phyloP scores from a whole-genome alignment of 1,139 yeast species.

The Candida gigantensis region DNA sequence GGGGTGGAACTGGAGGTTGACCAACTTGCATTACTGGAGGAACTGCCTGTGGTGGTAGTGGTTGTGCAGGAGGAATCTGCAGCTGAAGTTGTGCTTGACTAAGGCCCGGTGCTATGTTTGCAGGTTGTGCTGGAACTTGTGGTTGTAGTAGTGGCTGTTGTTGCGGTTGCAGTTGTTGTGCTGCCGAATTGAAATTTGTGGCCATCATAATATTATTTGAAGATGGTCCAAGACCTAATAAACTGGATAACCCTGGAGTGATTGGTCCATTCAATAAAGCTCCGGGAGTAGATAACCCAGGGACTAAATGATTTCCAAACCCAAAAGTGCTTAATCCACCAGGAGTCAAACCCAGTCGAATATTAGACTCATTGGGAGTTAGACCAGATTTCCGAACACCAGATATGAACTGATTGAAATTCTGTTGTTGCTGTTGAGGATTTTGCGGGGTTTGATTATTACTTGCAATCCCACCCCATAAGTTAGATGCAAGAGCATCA shows the following conservation, averaged over 20 bases:
- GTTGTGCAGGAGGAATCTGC: no score
- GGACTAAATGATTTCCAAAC: slow-evolving; percentile 30
- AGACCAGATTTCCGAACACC: slow-evolving; percentile 55
- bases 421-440: slow-evolving; percentile 13
- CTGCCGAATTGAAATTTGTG: slow-evolving; percentile 4
- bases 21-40: background rate
- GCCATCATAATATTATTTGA: background rate
- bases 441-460: slow-evolving; percentile 14
- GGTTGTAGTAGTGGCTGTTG: slow-evolving; percentile 10
- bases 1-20: slow-evolving; percentile 1
- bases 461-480: slow-evolving; percentile 5
- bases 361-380: slow-evolving; percentile 68
- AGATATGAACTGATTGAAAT: slow-evolving; percentile 31
- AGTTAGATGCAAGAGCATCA: background rate
- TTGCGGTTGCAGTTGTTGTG: slow-evolving; percentile 13
- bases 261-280: slow-evolving; percentile 44
- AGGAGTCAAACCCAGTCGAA: slow-evolving; percentile 66
- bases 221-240: slow-evolving; percentile 31
- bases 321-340: slow-evolving; percentile 35
- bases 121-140: slow-evolving; percentile 4
- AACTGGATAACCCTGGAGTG: slow-evolving; percentile 49
- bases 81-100: background rate
- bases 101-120: slow-evolving; percentile 3
- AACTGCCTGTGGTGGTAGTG: no score
- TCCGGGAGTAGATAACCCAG: slow-evolving; percentile 49